Conservation (phyloP, 2,329 filamentous ascomycete genomes). For the Colletotrichum sp. region DNA sequence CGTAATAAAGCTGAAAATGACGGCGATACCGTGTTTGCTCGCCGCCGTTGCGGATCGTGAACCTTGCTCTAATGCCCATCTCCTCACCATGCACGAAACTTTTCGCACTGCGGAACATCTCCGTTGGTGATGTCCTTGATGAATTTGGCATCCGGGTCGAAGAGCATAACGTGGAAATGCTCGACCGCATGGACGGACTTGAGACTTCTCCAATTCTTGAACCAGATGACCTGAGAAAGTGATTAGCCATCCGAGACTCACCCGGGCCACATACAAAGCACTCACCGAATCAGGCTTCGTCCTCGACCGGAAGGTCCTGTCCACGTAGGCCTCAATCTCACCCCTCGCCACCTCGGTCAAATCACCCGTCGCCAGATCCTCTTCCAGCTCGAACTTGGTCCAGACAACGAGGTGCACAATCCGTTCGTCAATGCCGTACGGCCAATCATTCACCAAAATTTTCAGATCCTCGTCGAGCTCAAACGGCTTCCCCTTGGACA, state of each 20-base stretch:
- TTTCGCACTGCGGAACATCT: conserved; percentile 70
- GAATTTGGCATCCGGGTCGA: conserved; percentile 73
- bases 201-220: conserved; percentile 85
- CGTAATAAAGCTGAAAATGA: background rate
- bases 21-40: background rate
- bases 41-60: background rate
- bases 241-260: background rate
- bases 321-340: conserved; percentile 75
- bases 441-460: conserved; percentile 91
- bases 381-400: conserved; percentile 84
- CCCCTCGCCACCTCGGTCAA: conserved; percentile 67
- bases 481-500: conserved; percentile 42
- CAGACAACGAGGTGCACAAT: conserved; percentile 90
- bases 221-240: conserved; percentile 63
- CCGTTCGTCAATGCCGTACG: conserved; percentile 79
- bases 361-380: conserved; percentile 69
- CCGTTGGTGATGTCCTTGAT: conserved; percentile 73
- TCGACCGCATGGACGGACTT: conserved; percentile 89
- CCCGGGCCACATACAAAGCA: background rate
- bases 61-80: background rate
- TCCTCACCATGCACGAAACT: conserved; percentile 24
- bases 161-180: conserved; percentile 95
- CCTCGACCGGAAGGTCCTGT: conserved; percentile 64
- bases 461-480: conserved; percentile 63
- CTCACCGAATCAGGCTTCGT: conserved; percentile 52